Base-by-base conservation (phyloP, 148 eudicot genomes). In the Camellia granthamiana region DNA sequence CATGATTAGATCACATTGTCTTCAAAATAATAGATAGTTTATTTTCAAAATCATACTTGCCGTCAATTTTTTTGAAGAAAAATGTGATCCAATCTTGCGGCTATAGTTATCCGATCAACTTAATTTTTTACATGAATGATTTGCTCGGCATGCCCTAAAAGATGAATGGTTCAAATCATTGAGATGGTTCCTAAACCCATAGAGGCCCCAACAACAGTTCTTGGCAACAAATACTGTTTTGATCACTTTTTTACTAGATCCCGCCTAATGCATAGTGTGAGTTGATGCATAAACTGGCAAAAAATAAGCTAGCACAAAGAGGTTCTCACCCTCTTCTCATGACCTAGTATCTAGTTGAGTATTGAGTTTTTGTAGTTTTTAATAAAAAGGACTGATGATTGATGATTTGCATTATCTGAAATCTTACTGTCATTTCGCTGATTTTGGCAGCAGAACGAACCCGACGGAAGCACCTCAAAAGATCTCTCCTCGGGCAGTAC, bases 401-500 rank as follows among this genome's bases (percentile, higher is more conserved):
- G 49, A 13, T 81, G 44, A 56, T 42, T 80, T 52, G 41, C 5
- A 23, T 66, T 5, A 13, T 13, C 10, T 54, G 47, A 30, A 8
- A 56, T 11, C 21, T 61, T n/a, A 42, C 43, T 54, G 23, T 69
- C n/a, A 61, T 66, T 58, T 66, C 19, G 8, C 5, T 79, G 23
- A 59, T 66, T 46, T 65, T 69, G 69, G 65, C 46, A 85, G 86
- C 92, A 93, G 89, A 87, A 90, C 64, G 69, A 86, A 84, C 78
- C 85, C 91, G 52, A 71, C 87, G 52, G 93, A 85, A 79, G 85
- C 86, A 0, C 89, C 92, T 62, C 89, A 75, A 75, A 94, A 89
- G 87, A 79, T 64, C 60, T 89, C 92, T 44, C 83, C 90, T 43
- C 88, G 89, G 81, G 87, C 87, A 16, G 88, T 67, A 46, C 87